Evolutionary conservation across 306 rosid genomes (phyloP).

Genomic region (Acmispon strigosus): DNA sequence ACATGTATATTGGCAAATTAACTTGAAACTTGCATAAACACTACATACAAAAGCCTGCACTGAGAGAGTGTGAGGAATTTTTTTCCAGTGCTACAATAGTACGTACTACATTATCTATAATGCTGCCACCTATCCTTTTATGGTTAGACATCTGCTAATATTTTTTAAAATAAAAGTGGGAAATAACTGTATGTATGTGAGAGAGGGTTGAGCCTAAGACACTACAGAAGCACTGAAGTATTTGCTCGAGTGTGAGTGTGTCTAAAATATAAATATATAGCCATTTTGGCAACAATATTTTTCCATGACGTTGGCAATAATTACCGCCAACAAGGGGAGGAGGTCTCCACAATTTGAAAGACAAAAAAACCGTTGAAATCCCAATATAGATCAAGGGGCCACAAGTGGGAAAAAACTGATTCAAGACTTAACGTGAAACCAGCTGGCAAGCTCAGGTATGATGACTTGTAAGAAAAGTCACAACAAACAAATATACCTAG

Average conservation of each 20-base stretch:
- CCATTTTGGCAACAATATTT: background rate
- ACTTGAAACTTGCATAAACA: slow-evolving; percentile 17
- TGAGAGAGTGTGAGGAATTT: background rate
- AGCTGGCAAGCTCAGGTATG: slow-evolving; percentile 4
- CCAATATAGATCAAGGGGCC: background rate
- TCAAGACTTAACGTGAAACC: slow-evolving; percentile 1
- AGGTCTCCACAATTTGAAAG: background rate
- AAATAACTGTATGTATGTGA: no score
- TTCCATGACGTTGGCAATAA: background rate
- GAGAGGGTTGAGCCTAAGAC: no score
- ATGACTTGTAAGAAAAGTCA: background rate
- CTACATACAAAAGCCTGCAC: background rate
- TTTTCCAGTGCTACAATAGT: no score
- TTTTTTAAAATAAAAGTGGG: no score
- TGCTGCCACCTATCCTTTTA: no score
- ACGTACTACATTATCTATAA: no score
- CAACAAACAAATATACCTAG: background rate
- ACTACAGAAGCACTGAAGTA: no score
- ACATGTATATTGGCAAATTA: background rate
- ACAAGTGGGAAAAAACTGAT: background rate
- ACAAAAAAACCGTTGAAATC: slow-evolving; percentile 3
- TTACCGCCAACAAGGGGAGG: background rate
- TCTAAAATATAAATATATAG: background rate
- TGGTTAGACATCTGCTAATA: no score
- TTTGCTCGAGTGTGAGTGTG: background rate